These are phyloP conservation scores for Auricularia sp. DNA, from an alignment of 768 basidiomycete species.

Conservation along the genomic window DNA sequence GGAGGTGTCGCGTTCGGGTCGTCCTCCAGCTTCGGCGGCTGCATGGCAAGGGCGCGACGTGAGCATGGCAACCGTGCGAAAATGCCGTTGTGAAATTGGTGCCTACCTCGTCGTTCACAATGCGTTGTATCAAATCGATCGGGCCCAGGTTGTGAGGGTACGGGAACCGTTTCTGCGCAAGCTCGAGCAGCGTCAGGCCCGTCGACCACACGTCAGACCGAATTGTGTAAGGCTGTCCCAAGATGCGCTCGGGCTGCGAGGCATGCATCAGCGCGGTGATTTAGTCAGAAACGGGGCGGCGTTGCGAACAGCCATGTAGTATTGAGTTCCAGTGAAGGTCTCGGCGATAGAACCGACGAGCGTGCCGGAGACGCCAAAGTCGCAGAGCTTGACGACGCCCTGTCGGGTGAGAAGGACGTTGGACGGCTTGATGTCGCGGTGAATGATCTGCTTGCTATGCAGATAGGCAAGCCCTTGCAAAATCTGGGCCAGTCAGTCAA, in stretches of 20 bases:
- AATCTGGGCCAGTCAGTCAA: slow-evolving; percentile 34
- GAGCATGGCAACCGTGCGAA: slow-evolving; percentile 8
- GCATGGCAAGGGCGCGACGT: slow-evolving; percentile 4
- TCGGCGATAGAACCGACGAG: slow-evolving; percentile 84
- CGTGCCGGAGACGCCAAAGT: slow-evolving; percentile 97
- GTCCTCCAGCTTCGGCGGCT: slow-evolving; percentile 80
- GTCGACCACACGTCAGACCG: slow-evolving; percentile 98
- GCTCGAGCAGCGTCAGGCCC: slow-evolving; percentile 87
- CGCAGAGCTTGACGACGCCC: slow-evolving; percentile 84
- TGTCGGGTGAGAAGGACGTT: slow-evolving; percentile 84
- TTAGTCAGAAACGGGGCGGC: background rate
- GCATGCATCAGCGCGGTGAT: background rate
- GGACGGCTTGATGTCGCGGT: slow-evolving; percentile 91
- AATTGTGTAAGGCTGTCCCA: slow-evolving; percentile 85
- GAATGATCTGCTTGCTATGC: slow-evolving; percentile 84
- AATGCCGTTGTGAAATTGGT: background rate
- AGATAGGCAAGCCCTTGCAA: slow-evolving; percentile 90
- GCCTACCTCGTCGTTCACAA: slow-evolving; percentile 67
- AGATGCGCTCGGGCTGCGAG: slow-evolving; percentile 81
- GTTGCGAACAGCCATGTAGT: slow-evolving; percentile 91
- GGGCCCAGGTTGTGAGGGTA: slow-evolving; percentile 83
- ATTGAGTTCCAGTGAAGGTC: slow-evolving; percentile 95
- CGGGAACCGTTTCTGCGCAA: slow-evolving; percentile 90
- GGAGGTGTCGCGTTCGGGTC: slow-evolving; percentile 39
- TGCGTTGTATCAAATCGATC: slow-evolving; percentile 91